A percentile compares a stretch with the other conserved stretches of the same genome.
Evolutionary conservation across 2,329 filamentous ascomycete species (phyloP).

Genomic region (Sarocladium oryzae): DNA sequence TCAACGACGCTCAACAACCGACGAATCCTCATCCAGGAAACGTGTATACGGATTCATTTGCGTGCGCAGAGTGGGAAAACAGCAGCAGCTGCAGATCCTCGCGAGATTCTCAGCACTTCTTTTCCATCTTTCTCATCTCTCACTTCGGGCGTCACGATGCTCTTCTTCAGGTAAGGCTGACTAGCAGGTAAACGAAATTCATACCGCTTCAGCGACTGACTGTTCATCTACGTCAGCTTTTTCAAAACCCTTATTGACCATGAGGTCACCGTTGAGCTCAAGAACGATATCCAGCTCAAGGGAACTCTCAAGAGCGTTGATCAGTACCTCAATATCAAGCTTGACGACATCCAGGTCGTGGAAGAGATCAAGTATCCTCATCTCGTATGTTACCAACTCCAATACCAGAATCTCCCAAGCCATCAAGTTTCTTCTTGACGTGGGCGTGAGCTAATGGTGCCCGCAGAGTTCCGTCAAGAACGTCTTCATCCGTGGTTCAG

Average conservation of each 20-base stretch:
- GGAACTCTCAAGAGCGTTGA: conserved; percentile 95
- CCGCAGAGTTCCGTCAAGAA: conserved; percentile 76
- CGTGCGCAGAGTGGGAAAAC: too few species aligned
- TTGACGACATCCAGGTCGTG: conserved; percentile 88
- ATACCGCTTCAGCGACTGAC: too few species aligned
- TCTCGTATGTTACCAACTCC: conserved; percentile 50
- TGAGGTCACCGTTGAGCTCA: conserved; percentile 96
- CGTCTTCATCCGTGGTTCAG: conserved; percentile 89
- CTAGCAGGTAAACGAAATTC: too few species aligned
- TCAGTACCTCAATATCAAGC: conserved; percentile 98
- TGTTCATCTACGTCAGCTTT: too few species aligned
- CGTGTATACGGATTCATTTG: too few species aligned
- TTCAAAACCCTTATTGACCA: conserved; percentile 99
- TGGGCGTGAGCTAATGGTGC: neutral
- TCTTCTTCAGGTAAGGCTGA: conserved; percentile 16
- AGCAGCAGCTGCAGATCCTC: too few species aligned
- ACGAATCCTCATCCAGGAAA: neutral
- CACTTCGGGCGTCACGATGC: conserved; percentile 6
- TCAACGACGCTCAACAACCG: neutral
- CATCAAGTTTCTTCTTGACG: neutral
- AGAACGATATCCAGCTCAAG: conserved; percentile 97
- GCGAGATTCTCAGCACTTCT: neutral
- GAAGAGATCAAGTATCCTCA: conserved; percentile 95
- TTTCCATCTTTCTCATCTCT: neutral
- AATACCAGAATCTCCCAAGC: neutral